These are phyloP conservation scores for Acrocalymma vagum DNA, from an alignment of 2,329 filamentous ascomycete genomes.

Conservation along the genomic window DNA sequence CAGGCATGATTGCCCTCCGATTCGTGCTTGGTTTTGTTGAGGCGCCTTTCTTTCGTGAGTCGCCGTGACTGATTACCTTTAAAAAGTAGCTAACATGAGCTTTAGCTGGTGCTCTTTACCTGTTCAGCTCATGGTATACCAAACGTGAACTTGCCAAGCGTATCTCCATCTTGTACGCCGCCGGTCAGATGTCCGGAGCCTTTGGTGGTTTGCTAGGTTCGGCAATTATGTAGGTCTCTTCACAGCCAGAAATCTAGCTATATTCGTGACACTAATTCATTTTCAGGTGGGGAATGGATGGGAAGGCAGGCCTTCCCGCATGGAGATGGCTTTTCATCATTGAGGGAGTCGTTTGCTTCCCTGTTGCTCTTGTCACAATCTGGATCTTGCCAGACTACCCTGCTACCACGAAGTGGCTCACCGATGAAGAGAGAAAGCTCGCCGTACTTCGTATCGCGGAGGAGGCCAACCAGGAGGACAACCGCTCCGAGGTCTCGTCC, in stretches of 20 bases:
- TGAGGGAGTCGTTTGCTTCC: conserved; percentile 15
- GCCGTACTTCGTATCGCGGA: conserved; percentile 13
- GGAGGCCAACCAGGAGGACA: conserved; percentile 13
- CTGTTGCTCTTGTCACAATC: conserved; percentile 40
- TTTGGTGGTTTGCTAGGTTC: conserved; percentile 62
- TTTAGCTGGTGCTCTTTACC: too few species aligned
- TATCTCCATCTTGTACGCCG: conserved; percentile 15
- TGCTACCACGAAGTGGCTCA: conserved; percentile 56
- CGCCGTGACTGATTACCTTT: background rate
- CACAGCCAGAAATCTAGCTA: too few species aligned
- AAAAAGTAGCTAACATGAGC: background rate
- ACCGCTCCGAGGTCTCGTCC: conserved; percentile 1
- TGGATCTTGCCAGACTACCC: conserved; percentile 59
- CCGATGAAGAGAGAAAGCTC: conserved; percentile 44
- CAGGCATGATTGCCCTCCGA: conserved; percentile 4
- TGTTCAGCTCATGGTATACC: too few species aligned
- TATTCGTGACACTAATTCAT: too few species aligned
- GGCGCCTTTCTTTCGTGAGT: conserved; percentile 6
- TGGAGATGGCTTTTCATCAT: conserved; percentile 32
- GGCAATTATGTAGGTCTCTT: conserved; percentile 63
- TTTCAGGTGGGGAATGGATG: conserved; percentile 54
- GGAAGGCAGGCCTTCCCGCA: conserved; percentile 40
- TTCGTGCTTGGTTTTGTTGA: conserved; percentile 10
- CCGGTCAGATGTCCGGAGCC: conserved; percentile 55
- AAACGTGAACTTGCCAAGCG: conserved; percentile 16